Conservation (phyloP, 2,329 filamentous ascomycete genomes). For the Diplodia scrobiculata region DNA sequence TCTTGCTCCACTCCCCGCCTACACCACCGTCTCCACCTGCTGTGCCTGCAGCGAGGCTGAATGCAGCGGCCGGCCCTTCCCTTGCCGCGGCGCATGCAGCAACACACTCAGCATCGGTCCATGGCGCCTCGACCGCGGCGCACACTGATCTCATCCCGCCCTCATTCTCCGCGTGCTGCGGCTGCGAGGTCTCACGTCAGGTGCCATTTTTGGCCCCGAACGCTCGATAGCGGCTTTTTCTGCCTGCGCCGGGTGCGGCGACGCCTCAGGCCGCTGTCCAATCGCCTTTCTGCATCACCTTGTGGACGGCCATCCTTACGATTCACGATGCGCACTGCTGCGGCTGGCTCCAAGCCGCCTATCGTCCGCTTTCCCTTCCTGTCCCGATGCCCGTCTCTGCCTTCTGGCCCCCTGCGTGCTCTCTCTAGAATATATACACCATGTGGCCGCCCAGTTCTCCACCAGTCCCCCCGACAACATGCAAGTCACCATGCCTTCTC, state of each 20-base stretch:
- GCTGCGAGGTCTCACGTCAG: conserved; percentile 19
- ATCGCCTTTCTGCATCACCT: background rate
- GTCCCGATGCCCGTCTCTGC: background rate
- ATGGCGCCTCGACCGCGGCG: background rate
- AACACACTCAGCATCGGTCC: background rate
- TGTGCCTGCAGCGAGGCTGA: conserved; percentile 6
- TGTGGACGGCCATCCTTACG: too few species aligned
- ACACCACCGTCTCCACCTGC: background rate
- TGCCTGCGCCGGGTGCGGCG: conserved; percentile 3
- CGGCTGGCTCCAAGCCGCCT: background rate
- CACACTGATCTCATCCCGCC: conserved; percentile 10
- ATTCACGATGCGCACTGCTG: background rate
- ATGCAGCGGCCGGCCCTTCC: background rate
- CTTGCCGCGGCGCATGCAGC: conserved; percentile 1
- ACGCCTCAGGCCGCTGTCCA: conserved; percentile 12
- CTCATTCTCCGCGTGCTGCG: background rate
- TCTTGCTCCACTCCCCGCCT: background rate
- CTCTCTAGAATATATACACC: background rate
- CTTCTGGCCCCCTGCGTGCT: conserved; percentile 1
- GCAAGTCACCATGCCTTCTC: conserved; percentile 12
- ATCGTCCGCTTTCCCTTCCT: background rate
- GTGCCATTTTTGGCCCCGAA: conserved; percentile 12
- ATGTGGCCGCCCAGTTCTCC: too few species aligned
- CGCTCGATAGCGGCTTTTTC: background rate
- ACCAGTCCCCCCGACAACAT: background rate